Base-by-base conservation (phyloP, 2,329 filamentous ascomycete species). In the Aspergillus niger region DNA sequence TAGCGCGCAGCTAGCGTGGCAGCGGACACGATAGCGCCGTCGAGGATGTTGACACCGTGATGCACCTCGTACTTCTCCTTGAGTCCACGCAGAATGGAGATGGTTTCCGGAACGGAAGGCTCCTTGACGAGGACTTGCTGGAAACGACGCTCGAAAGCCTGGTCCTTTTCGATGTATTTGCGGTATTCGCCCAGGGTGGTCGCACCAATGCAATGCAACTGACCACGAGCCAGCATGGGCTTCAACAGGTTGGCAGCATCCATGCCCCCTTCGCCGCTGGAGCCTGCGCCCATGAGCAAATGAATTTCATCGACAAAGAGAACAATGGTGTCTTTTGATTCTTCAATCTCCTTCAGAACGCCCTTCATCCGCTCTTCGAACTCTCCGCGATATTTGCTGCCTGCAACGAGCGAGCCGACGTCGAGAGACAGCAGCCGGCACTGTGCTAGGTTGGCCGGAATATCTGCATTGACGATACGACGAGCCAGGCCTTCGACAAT, bases 351-450 rank as follows among this genome's bases (percentile, higher is more conserved):
- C 78, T 98, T 99, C 70, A 99, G 79, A 5, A 99, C 95, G 58
- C 94, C 93, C 85, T 99, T 99, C 93, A 99, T 98, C 69, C 95
- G 88, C 83, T 99, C 95, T 77, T 99, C 95, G 62, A 99, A 99
- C 77, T 99, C 95, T 81, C 95, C 95, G 53, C 95, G 89, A 81
- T 96, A 99, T 80, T 99, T 99, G 86, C 92, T 97, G 68, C 95
- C 95, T 60, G 95, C 95, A 65, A 99, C 94, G 59, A 99, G 83
- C 24, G 94, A 91, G 70, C 95, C 95, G 51, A 99, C 94, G 72
- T 99, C 95, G 49, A 99, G 87, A 3, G 95, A 97, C 59, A 99
- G 88, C 62, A 99, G 84, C 76, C 91, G 95, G 85, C 95, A 99
- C 61, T 91, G 89, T 55, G 95, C 92, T 57, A 99, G 83, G 71